Conservation (phyloP, 805 yeast species). For the Zygoascus ofunaensis region DNA sequence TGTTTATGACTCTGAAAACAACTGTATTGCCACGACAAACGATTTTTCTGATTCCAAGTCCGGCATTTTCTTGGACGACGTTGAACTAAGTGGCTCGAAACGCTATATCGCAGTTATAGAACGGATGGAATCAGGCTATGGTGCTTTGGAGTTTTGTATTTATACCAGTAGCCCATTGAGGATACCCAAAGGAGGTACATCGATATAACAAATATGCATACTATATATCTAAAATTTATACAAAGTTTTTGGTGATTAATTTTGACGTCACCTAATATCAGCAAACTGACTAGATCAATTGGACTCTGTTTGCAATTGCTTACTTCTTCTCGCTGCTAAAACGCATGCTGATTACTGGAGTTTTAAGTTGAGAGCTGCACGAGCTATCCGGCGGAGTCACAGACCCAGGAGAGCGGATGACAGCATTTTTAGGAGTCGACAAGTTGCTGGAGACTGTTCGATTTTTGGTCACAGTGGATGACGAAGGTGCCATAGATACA, state of each 20-base stretch:
- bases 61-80: constrained; percentile 13
- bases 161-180: constrained; percentile 10
- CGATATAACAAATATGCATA: neutral
- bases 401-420: too few species aligned
- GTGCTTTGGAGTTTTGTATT: constrained; percentile 9
- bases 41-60: constrained; percentile 11
- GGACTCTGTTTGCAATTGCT: too few species aligned
- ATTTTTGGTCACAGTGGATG: too few species aligned
- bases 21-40: constrained; percentile 6
- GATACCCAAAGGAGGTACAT: neutral
- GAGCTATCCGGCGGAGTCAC: too few species aligned
- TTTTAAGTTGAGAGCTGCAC: too few species aligned
- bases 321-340: too few species aligned
- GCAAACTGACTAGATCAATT: too few species aligned
- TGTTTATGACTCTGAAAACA: constrained; percentile 6
- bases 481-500: too few species aligned
- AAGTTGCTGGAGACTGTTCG: too few species aligned
- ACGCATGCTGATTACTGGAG: constrained; percentile 1
- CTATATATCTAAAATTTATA: neutral
- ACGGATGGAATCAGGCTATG: constrained; percentile 22
- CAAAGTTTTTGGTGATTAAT: too few species aligned
- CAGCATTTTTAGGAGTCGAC: too few species aligned
- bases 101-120: constrained; percentile 13
- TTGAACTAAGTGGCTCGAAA: constrained; percentile 1
- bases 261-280: too few species aligned